These are phyloP conservation scores for Parietaria judaica DNA, from an alignment of 306 rosid genomes.

Conservation along the genomic window DNA sequence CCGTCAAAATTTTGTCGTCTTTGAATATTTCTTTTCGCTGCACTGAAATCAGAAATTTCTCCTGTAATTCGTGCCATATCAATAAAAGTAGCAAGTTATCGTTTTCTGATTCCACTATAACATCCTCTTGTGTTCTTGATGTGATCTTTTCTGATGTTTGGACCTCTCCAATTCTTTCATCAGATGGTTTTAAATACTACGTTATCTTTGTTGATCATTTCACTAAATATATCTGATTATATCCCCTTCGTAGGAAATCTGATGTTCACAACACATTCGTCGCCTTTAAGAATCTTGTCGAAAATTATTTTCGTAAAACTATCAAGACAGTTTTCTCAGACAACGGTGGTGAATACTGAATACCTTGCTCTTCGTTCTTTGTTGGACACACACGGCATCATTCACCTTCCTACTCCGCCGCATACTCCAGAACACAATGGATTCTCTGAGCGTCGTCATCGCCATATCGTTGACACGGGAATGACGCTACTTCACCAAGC, in stretches of 20 bases:
- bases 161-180: not conserved
- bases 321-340: not conserved
- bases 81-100: no score
- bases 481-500: not conserved
- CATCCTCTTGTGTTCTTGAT: not conserved
- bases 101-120: no score
- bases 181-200: not conserved
- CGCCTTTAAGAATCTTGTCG: not conserved
- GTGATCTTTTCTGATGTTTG: not conserved
- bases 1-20: no score
- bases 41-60: no score
- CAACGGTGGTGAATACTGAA: not conserved
- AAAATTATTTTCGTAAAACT: not conserved
- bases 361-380: not conserved
- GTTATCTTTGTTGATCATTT: not conserved
- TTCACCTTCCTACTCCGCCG: not conserved
- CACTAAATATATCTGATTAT: not conserved
- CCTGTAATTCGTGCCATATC: no score
- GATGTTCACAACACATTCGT: not conserved
- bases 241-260: not conserved
- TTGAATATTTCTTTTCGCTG: no score
- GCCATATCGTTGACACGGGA: not conserved
- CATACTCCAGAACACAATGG: not conserved
- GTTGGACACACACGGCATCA: not conserved
- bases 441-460: not conserved